Evolutionary conservation across 257 asterid species (phyloP).

Genomic region (Echium plantagineum): DNA sequence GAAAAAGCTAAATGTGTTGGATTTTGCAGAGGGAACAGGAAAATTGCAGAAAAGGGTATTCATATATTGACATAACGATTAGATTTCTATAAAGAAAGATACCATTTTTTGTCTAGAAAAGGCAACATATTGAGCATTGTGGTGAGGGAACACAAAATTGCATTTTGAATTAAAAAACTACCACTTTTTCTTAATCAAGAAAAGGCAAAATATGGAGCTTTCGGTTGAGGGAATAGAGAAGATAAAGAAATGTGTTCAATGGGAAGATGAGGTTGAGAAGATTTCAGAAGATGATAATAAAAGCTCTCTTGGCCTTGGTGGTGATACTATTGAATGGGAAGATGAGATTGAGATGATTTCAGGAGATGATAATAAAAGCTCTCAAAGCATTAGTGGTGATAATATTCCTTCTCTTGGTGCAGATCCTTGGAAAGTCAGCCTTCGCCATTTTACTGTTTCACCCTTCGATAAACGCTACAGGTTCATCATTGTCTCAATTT

Average conservation of each 20-base stretch:
- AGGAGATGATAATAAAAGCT: constrained; percentile 31
- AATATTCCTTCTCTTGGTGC: constrained; percentile 71
- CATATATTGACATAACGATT: not conserved
- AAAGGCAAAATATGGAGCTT: not conserved
- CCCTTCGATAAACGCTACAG: constrained; percentile 52
- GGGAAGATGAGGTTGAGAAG: constrained; percentile 31
- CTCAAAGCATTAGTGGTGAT: constrained; percentile 37
- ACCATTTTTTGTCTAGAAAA: not conserved
- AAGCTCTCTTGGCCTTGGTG: constrained; percentile 39
- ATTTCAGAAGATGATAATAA: constrained; percentile 28
- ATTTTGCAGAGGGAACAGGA: no score
- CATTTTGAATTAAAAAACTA: no score
- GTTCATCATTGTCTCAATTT: constrained; percentile 8
- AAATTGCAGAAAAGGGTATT: no score
- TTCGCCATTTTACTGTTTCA: constrained; percentile 38
- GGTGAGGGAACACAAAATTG: no score
- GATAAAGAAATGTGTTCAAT: not conserved
- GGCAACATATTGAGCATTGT: not conserved
- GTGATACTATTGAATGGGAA: constrained; percentile 45
- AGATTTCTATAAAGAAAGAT: not conserved
- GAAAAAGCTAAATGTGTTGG: no score
- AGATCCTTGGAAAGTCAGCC: constrained; percentile 27
- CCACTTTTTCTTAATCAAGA: no score
- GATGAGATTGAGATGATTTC: constrained; percentile 34
- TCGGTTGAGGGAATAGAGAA: not conserved